phyloP scores from a whole-genome alignment of 2,329 filamentous ascomycete genomes.

The Aspergillus puulaauensis region DNA sequence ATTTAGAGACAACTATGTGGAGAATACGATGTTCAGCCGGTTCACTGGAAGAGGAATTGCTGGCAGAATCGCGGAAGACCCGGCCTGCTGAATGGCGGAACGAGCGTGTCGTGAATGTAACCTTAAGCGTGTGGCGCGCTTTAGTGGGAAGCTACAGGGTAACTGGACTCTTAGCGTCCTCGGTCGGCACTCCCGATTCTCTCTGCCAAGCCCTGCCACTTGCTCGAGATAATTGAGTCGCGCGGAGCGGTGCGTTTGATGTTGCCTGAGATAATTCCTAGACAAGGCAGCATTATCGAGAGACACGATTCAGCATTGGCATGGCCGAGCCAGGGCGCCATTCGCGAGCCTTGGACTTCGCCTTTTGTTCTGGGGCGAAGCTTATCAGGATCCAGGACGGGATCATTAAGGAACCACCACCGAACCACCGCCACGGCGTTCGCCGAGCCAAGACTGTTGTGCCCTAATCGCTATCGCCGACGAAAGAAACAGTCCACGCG shows the following conservation, averaged over 20 bases:
- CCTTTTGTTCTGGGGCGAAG: not conserved
- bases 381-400: constrained; percentile 17
- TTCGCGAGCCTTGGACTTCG: not conserved
- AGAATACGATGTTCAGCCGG: no score
- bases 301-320: no score
- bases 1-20: not conserved
- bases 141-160: not conserved
- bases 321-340: no score
- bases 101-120: not conserved
- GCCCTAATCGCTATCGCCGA: not conserved
- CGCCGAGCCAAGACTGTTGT: constrained; percentile 6
- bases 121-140: constrained; percentile 3
- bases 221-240: not conserved
- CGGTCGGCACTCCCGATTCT: not conserved
- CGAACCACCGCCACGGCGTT: constrained; percentile 1
- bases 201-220: not conserved
- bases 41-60: not conserved
- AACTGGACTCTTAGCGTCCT: no score
- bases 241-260: no score
- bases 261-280: no score
- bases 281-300: no score
- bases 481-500: not conserved
- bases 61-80: not conserved
- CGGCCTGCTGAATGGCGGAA: not conserved
- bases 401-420: no score